Evolutionary conservation across 1,284 basidiomycete genomes (phyloP).

Genomic region (Cutaneotrichosporon sp.): DNA sequence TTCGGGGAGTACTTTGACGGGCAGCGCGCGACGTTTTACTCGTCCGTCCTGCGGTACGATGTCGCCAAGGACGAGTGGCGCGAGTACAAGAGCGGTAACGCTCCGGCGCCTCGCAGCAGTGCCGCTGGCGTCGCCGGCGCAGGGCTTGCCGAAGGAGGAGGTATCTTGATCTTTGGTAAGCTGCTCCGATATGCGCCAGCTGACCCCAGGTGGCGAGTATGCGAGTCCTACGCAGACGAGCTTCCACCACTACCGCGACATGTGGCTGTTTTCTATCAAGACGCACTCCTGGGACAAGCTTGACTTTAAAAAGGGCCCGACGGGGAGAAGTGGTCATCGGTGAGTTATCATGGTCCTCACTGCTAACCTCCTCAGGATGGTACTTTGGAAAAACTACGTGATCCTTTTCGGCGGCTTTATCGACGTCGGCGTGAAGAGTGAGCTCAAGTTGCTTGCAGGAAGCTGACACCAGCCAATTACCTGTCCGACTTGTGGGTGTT

Average conservation of each 20-base stretch:
- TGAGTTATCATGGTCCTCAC: constrained; percentile 36
- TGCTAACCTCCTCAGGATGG: constrained; percentile 59
- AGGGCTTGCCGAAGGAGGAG: constrained; percentile 61
- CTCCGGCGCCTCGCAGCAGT: constrained; percentile 76
- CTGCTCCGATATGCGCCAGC: constrained; percentile 1
- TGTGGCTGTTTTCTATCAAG: constrained; percentile 45
- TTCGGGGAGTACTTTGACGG: constrained; percentile 76
- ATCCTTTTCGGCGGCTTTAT: constrained; percentile 84
- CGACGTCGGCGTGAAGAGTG: constrained; percentile 71
- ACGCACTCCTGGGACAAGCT: constrained; percentile 80
- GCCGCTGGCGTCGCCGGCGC: constrained; percentile 71
- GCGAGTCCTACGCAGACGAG: constrained; percentile 78
- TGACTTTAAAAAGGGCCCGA: constrained; percentile 76
- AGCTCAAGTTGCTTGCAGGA: constrained; percentile 18
- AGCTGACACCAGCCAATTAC: constrained; percentile 60
- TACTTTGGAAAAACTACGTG: constrained; percentile 80
- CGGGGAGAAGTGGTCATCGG: constrained; percentile 78
- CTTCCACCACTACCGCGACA: constrained; percentile 86
- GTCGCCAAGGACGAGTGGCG: constrained; percentile 69
- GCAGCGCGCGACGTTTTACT: constrained; percentile 55
- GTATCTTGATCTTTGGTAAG: constrained; percentile 74
- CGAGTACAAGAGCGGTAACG: constrained; percentile 71
- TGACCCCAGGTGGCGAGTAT: constrained; percentile 65
- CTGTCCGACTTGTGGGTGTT: constrained; percentile 85
- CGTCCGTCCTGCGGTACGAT: constrained; percentile 19